Evolutionary conservation across 805 yeast genomes (phyloP).

Genomic region (Saccharomycopsis capsularis): DNA sequence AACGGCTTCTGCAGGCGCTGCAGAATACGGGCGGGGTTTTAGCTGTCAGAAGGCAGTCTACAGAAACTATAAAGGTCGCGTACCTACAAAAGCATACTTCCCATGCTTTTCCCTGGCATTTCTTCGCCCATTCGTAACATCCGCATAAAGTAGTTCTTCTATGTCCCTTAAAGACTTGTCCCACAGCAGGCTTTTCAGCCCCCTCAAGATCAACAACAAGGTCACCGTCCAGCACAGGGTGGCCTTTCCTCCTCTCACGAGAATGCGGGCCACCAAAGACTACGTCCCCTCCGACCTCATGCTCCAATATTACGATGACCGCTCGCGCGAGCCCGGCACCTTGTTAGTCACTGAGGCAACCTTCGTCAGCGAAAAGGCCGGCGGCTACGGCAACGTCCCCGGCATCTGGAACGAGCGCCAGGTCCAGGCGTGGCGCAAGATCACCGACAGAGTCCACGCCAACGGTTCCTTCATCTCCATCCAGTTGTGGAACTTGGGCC

Average conservation of each 20-base stretch:
- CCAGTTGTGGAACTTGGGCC: slow-evolving; percentile 44
- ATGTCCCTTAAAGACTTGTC: no score
- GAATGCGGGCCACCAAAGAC: slow-evolving; percentile 34
- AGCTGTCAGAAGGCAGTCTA: no score
- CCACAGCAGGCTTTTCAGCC: slow-evolving; percentile 31
- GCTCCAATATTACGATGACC: slow-evolving; percentile 45
- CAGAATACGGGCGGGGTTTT: no score
- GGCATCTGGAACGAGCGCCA: slow-evolving; percentile 30
- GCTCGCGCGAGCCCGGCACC: slow-evolving; percentile 51
- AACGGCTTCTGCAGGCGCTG: no score
- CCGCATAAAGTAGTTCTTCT: no score
- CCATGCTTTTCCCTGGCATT: no score
- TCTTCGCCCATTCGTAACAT: no score
- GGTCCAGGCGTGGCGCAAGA: slow-evolving; percentile 32
- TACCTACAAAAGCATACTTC: no score
- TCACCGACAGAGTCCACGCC: slow-evolving; percentile 40
- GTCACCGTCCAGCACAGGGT: slow-evolving; percentile 34
- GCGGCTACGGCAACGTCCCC: slow-evolving; percentile 25
- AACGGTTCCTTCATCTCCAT: slow-evolving; percentile 32
- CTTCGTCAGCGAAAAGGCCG: slow-evolving; percentile 32
- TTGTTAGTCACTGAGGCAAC: slow-evolving; percentile 58
- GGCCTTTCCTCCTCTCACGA: slow-evolving; percentile 44
- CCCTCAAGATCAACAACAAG: slow-evolving; percentile 32
- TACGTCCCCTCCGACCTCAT: slow-evolving; percentile 39
- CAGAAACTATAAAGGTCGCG: no score